These are phyloP conservation scores for Vicia faba DNA, from an alignment of 306 rosid species.

Conservation along the genomic window DNA sequence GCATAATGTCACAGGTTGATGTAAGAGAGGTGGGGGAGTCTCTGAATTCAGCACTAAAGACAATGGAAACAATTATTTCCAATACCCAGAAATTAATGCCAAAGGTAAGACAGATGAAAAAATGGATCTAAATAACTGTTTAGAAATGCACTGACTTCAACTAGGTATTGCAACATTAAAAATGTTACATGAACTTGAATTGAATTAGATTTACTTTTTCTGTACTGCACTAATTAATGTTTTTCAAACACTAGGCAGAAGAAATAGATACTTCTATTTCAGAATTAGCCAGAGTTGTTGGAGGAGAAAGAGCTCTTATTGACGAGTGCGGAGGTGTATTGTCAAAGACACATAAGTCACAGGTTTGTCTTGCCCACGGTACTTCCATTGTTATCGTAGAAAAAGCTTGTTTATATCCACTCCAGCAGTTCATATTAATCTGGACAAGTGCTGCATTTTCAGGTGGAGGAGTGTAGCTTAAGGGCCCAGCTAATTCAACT, in stretches of 20 bases:
- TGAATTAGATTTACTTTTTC: constrained; percentile 2
- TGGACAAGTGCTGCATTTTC: constrained; percentile 37
- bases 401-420: neutral
- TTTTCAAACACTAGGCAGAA: constrained; percentile 59
- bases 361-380: constrained; percentile 50
- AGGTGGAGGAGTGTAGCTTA: constrained; percentile 85
- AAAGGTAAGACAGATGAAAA: constrained; percentile 53
- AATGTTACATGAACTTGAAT: constrained; percentile 11
- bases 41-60: constrained; percentile 60
- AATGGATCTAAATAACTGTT: constrained; percentile 6
- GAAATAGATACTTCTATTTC: constrained; percentile 63
- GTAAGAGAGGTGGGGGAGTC: constrained; percentile 62
- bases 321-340: constrained; percentile 69
- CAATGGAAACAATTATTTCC: constrained; percentile 57
- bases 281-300: constrained; percentile 67
- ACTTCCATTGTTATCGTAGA: neutral
- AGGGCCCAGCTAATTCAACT: constrained; percentile 71
- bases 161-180: neutral
- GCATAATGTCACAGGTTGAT: constrained; percentile 58
- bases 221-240: constrained; percentile 34
- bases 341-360: constrained; percentile 58
- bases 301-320: constrained; percentile 69
- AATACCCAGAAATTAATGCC: constrained; percentile 58
- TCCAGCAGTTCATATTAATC: constrained; percentile 20
- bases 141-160: constrained; percentile 1